Conservation (phyloP, 2,329 filamentous ascomycete genomes). For the Monilinia laxa region DNA sequence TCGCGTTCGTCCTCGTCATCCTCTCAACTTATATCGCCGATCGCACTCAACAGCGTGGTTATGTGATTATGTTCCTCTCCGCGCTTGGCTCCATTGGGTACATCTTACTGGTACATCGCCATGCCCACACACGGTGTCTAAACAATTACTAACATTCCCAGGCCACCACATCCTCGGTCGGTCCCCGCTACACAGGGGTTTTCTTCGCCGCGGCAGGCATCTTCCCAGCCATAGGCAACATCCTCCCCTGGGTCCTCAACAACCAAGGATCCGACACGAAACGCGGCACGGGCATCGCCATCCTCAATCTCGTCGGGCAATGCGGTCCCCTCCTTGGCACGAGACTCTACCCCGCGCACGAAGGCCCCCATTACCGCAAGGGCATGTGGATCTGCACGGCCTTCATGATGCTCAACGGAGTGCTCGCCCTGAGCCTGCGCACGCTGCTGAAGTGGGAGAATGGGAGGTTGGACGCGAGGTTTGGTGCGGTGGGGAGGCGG, state of each 20-base stretch:
- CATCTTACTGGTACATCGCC: constrained; percentile 53
- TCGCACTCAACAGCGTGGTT: constrained; percentile 60
- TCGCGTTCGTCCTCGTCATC: constrained; percentile 64
- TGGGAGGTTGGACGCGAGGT: constrained; percentile 52
- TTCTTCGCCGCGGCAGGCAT: constrained; percentile 60
- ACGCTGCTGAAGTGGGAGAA: constrained; percentile 60
- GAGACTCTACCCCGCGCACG: constrained; percentile 56
- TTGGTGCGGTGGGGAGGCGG: constrained; percentile 27
- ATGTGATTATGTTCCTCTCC: constrained; percentile 57
- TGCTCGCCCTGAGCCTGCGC: constrained; percentile 54
- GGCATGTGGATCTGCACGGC: constrained; percentile 61
- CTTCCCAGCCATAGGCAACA: constrained; percentile 67
- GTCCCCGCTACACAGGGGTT: constrained; percentile 48
- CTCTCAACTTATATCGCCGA: constrained; percentile 64
- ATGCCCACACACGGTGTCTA: no score
- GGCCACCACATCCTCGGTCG: constrained; percentile 46
- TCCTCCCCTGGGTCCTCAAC: constrained; percentile 68
- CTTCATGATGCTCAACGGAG: constrained; percentile 60
- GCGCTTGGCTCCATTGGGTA: constrained; percentile 62
- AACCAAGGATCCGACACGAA: constrained; percentile 70
- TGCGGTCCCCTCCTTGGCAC: constrained; percentile 63
- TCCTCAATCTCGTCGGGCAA: constrained; percentile 68
- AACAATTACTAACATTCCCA: not conserved
- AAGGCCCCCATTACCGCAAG: constrained; percentile 50
- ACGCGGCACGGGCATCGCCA: constrained; percentile 62